Percentiles rank a stretch among this genome's conserved stretches.
phyloP scores from a whole-genome alignment of 805 yeast species.

The Wickerhamomyces chaumierensis region DNA sequence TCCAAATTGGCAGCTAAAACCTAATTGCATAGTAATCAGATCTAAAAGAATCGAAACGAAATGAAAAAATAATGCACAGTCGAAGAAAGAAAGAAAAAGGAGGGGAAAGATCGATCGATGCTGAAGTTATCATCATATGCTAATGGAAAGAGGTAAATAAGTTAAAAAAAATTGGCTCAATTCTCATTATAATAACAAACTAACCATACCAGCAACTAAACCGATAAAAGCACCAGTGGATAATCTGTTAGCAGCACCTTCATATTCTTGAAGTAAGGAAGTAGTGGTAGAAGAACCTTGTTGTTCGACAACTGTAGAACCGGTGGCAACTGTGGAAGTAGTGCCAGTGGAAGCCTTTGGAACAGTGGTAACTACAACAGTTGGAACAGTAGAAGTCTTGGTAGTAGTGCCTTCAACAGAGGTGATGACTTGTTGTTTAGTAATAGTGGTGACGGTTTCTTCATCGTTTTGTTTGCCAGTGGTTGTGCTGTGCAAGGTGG shows the following conservation, averaged over 20 bases:
- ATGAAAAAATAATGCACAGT: neutral
- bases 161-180: no score
- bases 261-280: conserved; percentile 1
- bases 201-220: conserved; percentile 70
- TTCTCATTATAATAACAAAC: conserved; percentile 79
- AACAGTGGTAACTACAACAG: neutral
- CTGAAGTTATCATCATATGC: conserved; percentile 4
- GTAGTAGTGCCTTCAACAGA: neutral
- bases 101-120: neutral
- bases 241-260: conserved; percentile 68
- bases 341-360: neutral
- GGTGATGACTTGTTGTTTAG: conserved; percentile 87
- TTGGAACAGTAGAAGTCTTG: neutral
- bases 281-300: neutral
- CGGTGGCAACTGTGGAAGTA: neutral
- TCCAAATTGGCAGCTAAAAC: no score
- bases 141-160: conserved; percentile 72
- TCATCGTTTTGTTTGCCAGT: conserved; percentile 19
- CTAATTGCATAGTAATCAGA: no score
- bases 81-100: neutral
- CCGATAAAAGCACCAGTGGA: conserved; percentile 72
- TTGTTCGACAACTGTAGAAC: neutral
- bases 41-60: no score
- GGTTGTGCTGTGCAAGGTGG: conserved; percentile 3
- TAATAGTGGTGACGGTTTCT: conserved; percentile 55